phyloP scores from a whole-genome alignment of 441 rosid genomes.

The Eutrema salsugineum region DNA sequence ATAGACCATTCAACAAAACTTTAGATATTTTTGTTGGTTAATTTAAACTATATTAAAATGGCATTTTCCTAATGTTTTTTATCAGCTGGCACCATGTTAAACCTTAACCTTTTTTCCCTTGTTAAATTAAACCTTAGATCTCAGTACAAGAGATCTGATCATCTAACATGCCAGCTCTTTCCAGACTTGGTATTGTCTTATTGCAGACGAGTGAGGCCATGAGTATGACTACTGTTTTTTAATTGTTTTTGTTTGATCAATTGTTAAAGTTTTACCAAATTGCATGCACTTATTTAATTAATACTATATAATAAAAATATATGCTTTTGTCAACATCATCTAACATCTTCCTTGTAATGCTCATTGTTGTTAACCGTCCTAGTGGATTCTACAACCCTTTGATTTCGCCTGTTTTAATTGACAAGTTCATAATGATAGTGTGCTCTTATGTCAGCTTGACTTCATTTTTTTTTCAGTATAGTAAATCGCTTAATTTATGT shows the following conservation, averaged over 20 bases:
- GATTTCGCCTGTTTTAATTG: no score
- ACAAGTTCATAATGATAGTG: background rate
- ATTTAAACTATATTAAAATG: background rate
- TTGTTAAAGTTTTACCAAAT: no score
- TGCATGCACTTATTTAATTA: no score
- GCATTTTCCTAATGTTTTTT: background rate
- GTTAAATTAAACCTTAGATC: background rate
- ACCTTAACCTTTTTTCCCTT: background rate
- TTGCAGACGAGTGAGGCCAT: background rate
- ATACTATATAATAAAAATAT: no score
- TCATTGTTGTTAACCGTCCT: no score
- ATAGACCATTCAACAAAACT: background rate
- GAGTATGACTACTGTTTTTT: no score
- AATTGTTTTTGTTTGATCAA: no score
- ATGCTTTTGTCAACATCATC: no score
- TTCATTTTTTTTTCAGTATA: background rate
- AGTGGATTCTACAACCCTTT: no score
- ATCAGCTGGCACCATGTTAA: background rate
- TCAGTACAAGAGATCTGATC: background rate
- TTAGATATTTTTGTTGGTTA: background rate
- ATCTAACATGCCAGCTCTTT: conserved; percentile 1
- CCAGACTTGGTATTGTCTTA: background rate
- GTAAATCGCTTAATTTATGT: background rate
- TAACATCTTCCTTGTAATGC: no score
- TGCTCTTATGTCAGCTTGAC: background rate